Evolutionary conservation across 208 protist genomes (phyloP).

Genomic region (Leishmania braziliensis): DNA sequence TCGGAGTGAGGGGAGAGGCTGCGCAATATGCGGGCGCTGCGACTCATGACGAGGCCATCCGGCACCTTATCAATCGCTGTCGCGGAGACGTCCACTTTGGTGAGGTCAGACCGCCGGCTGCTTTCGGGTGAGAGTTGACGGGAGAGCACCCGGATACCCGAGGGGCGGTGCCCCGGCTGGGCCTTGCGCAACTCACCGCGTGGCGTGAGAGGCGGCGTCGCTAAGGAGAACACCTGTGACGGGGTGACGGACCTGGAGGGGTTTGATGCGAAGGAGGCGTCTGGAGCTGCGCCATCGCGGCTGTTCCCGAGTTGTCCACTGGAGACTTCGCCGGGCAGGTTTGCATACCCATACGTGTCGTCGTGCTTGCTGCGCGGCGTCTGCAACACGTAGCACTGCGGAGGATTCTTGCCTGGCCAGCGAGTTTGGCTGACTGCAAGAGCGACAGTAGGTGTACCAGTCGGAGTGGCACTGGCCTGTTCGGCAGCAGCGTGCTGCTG

Average conservation of each 20-base stretch:
- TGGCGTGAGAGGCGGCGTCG: neutral
- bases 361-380: neutral
- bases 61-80: neutral
- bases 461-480: neutral
- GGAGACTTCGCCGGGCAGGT: neutral
- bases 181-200: neutral
- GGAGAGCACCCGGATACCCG: neutral
- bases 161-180: neutral
- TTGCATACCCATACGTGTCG: neutral
- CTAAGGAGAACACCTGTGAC: neutral
- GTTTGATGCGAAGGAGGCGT: neutral
- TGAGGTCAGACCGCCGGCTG: neutral
- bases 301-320: neutral
- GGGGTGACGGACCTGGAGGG: neutral
- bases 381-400: neutral
- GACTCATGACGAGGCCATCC: neutral
- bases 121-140: neutral
- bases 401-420: neutral
- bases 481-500: neutral
- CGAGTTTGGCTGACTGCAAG: neutral
- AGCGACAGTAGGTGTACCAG: neutral
- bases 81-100: neutral
- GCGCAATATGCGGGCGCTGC: neutral
- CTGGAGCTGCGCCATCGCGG: neutral
- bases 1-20: slow-evolving; percentile 1